A percentile compares a stretch with the other conserved stretches of the same genome.
Conservation (phyloP, 352 stramenopile species). For the Phytophthora parvispora region DNA sequence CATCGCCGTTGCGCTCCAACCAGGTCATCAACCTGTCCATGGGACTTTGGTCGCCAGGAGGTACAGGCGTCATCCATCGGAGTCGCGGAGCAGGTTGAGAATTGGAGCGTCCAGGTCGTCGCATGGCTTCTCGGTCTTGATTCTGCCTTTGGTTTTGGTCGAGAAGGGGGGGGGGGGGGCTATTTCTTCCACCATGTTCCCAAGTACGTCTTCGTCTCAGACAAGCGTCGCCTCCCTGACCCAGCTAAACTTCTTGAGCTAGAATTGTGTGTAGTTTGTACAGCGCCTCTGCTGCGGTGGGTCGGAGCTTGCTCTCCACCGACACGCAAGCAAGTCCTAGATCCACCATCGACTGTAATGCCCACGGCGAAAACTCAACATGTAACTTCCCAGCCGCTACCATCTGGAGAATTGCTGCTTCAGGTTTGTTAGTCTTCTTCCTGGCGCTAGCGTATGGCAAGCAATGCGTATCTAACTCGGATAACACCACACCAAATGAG, state of each 20-base stretch:
- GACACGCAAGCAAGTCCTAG: conserved; percentile 52
- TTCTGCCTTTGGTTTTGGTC: neutral
- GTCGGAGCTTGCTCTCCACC: conserved; percentile 44
- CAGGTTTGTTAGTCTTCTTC: conserved; percentile 14
- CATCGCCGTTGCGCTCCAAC: conserved; percentile 21
- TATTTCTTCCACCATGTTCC: conserved; percentile 2
- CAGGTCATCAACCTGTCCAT: conserved; percentile 22
- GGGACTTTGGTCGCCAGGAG: conserved; percentile 2
- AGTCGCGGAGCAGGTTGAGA: neutral
- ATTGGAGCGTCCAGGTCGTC: neutral
- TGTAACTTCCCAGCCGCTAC: conserved; percentile 49
- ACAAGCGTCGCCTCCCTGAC: neutral
- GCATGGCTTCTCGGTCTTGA: neutral
- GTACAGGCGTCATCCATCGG: conserved; percentile 13
- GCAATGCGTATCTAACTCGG: conserved; percentile 52
- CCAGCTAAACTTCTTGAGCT: conserved; percentile 1
- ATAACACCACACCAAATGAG: conserved; percentile 57
- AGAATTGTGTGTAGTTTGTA: conserved; percentile 50
- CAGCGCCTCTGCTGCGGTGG: conserved; percentile 49
- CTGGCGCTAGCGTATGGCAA: conserved; percentile 34
- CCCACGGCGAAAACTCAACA: conserved; percentile 49
- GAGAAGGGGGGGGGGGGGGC: no score
- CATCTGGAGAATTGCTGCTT: conserved; percentile 51
- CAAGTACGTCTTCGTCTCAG: neutral
- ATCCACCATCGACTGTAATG: conserved; percentile 38